Evolutionary conservation across 345 rosid species (phyloP).

Genomic region (Erysimum cheiranthoides): DNA sequence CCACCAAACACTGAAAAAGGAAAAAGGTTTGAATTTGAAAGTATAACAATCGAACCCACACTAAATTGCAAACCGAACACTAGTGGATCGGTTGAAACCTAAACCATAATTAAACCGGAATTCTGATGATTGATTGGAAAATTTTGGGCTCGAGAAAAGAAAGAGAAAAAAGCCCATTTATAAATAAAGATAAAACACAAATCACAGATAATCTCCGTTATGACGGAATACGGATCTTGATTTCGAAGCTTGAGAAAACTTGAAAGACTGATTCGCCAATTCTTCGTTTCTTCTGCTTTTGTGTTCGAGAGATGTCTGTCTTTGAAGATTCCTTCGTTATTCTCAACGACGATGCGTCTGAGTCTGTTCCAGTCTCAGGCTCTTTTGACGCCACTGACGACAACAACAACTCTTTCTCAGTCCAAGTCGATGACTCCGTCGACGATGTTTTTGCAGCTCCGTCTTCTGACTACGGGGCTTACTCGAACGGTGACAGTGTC

Average conservation of each 20-base stretch:
- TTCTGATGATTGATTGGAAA: background rate
- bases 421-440: slow-evolving; percentile 37
- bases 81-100: background rate
- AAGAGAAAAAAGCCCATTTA: slow-evolving; percentile 1
- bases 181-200: background rate
- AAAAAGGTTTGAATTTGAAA: background rate
- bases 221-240: background rate
- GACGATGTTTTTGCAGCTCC: slow-evolving; percentile 51
- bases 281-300: slow-evolving; percentile 13
- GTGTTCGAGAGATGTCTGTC: slow-evolving; percentile 51
- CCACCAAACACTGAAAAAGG: no score
- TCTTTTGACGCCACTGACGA: slow-evolving; percentile 49
- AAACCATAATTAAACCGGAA: background rate
- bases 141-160: background rate
- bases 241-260: slow-evolving; percentile 12
- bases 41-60: no score
- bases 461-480: slow-evolving; percentile 44
- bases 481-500: slow-evolving; percentile 48
- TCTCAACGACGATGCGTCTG: slow-evolving; percentile 51
- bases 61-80: no score
- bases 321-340: slow-evolving; percentile 52
- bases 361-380: slow-evolving; percentile 43
- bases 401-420: slow-evolving; percentile 31
- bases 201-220: background rate
- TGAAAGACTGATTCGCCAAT: slow-evolving; percentile 32